Evolutionary conservation across 768 basidiomycete species (phyloP), one percentile per base, ranked within the genome.

Genomic region (Solioccasus polychromus): DNA sequence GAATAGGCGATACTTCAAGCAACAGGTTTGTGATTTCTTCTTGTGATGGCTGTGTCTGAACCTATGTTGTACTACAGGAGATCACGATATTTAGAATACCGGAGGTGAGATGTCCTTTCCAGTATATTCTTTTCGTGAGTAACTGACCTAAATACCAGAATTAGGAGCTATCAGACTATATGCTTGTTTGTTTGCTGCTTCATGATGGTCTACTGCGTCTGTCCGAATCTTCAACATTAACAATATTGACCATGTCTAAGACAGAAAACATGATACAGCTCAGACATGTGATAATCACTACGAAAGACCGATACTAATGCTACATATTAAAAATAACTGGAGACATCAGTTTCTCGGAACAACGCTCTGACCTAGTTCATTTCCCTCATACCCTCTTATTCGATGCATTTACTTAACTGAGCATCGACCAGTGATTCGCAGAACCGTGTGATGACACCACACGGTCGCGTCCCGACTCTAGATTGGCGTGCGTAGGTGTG

Each of bases 1-100:
- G 75, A 98, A 98, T 68, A 76, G 95, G 58, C 76, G 95, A 53
- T 97, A 96, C 69, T 97, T 97, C 70, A 96, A 97, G 70, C 93
- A 96, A 67, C 92, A 94, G 81, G 88, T 83, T 32, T 25, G 71
- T 57, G 3, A 20, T 6, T 34, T 35, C 44, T 20, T 9, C 12
- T 26, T 17, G 18, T 39, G 12, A 18, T 19, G 14, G 7, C 7
- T 25, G 25, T 45, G 24, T 7, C 37, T 52, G 19, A 58, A 24
- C 8, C n/a, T 1, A 17, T 38, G 28, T 23, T 31, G 32, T 8
- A 6, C 8, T 45, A 8, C 58, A 85, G 80, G 88, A 92, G 75
- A 92, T 92, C 56, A 93, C 91, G 1, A 76, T 92, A 48, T 92
- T 89, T 68, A 81, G 89, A 68, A 90, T 92, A 78, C 90, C 88